These are phyloP conservation scores for Epichloe hybrida DNA, from an alignment of 2,329 filamentous ascomycete species.

Conservation along the genomic window DNA sequence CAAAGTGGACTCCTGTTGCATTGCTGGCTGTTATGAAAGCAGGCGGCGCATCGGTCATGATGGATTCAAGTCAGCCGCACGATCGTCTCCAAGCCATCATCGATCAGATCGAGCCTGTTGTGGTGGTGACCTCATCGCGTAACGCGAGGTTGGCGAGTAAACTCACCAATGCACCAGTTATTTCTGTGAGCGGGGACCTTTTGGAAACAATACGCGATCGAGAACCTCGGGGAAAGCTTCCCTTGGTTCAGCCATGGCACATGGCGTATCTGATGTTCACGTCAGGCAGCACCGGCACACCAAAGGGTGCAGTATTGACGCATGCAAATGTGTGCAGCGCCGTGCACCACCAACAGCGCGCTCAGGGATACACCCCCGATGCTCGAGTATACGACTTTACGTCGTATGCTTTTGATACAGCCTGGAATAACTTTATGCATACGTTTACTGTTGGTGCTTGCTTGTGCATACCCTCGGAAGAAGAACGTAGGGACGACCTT, in stretches of 20 bases:
- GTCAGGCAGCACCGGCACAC: constrained; percentile 11
- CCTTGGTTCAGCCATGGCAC: background rate
- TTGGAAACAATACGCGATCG: background rate
- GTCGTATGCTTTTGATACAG: constrained; percentile 5
- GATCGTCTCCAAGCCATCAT: constrained; percentile 9
- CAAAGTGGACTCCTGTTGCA: constrained; percentile 4
- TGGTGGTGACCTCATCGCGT: constrained; percentile 9
- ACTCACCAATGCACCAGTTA: constrained; percentile 1
- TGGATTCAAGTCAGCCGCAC: constrained; percentile 9
- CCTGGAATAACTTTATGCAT: constrained; percentile 2
- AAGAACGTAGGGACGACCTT: constrained; percentile 6
- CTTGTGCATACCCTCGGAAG: constrained; percentile 9
- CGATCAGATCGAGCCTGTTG: constrained; percentile 6
- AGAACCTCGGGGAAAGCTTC: background rate
- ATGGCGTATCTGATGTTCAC: constrained; percentile 11
- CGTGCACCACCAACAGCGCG: constrained; percentile 8
- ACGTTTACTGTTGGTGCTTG: constrained; percentile 6
- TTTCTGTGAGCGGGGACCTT: background rate
- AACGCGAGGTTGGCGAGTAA: constrained; percentile 2
- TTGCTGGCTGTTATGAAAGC: constrained; percentile 4
- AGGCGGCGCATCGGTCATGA: constrained; percentile 1
- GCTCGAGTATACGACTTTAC: constrained; percentile 9
- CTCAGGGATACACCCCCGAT: constrained; percentile 7
- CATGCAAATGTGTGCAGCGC: constrained; percentile 11
- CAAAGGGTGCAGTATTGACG: constrained; percentile 14